Base-by-base conservation (phyloP, 768 basidiomycete species). In the Hericium alpestre region DNA sequence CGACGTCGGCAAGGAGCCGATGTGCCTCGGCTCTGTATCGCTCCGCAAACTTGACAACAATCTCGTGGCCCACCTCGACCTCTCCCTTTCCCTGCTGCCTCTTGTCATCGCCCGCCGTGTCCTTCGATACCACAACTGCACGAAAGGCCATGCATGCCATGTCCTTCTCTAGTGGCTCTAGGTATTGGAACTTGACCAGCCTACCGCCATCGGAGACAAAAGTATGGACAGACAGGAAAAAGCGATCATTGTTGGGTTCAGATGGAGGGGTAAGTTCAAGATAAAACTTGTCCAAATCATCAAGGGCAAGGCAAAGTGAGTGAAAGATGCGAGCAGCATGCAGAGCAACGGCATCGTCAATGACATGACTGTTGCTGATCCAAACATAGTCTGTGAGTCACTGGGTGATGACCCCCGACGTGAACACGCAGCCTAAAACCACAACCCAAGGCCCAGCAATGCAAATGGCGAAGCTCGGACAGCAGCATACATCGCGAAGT, bases 11-110 rank as follows among this genome's bases (percentile, higher is more conserved):
- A 54, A 77, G 68, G 15, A 64, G 51, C 25, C 56, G 27, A 57
- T 76, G 75, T 0, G 63, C 70, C 7, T 63, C 66, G 7, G 12
- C 57, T 23, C 70, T 65, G 56, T 76, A 76, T 6, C 64, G 56
- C 15, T 61, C 59, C 43, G 69, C 70, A 47, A 76, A 76, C 58
- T 75, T 76, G 53, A 76, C 67, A 0, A 74, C 67, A 10, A 73
- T 58, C 20, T 20, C 10, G 13, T 27, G 20, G 23, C 22, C 20
- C 20, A 10, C 12, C 41, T 43, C 41, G 49, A 20, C 1, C 10
- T 10, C 6, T 7, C 9, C 32, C 8, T 4, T 7, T 10, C 6
- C 9, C 8, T 32, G 7, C 32, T 32, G 8, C 8, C 32, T 10
- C 25, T 27, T 6, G 25, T 27, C 3, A 2, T 27, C 25, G 25